Evolutionary conservation across 208 protist genomes (phyloP), one percentile per base, ranked within the genome.

Genomic region (Novymonas esmeraldas): DNA sequence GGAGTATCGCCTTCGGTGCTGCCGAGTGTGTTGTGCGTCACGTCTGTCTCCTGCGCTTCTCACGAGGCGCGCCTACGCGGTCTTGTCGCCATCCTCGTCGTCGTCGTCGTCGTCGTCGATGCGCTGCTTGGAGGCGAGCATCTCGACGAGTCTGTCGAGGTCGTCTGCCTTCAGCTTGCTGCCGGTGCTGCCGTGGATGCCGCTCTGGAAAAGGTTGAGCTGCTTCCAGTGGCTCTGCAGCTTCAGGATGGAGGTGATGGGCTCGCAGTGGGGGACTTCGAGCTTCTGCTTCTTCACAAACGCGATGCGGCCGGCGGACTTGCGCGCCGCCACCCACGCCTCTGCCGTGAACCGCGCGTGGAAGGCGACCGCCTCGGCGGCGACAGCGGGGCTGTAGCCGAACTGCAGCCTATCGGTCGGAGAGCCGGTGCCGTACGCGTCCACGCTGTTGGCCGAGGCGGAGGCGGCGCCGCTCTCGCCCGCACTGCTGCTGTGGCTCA

Each of bases 391-490:
- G 11, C 83, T 70, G 69, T 95, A 95, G 55, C 90, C 90, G 49
- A 95, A 95, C 74, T 95, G 90, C 38, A 95, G 74, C 7, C 90
- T 78, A 64, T 95, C 90, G 31, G 90, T 93, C 9, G 90, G 81
- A 11, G 62, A 66, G 28, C 87, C 87, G 46, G 82, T 93, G 26
- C 90, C 90, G 79, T 95, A 95, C 22, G 52, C 61, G 55, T 95
- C 90, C 5, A 87, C 48, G 18, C 44, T 56, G 2, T 11, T 34
- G 11, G 48, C 48, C 22, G 57, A 6, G 2, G 42, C 26, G 10
- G 61, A 28, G 14, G 31, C 48, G 31, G 45, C 33, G 39, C 42
- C 41, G 39, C 46, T 28, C 54, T 13, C 42, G 18, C 9, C 65
- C 20, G 49, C 24, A 6, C 26, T 54, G 33, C 38, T 38, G 48